Evolutionary conservation across 208 protist genomes (phyloP).

Genomic region (Sergeia podlipaevii): DNA sequence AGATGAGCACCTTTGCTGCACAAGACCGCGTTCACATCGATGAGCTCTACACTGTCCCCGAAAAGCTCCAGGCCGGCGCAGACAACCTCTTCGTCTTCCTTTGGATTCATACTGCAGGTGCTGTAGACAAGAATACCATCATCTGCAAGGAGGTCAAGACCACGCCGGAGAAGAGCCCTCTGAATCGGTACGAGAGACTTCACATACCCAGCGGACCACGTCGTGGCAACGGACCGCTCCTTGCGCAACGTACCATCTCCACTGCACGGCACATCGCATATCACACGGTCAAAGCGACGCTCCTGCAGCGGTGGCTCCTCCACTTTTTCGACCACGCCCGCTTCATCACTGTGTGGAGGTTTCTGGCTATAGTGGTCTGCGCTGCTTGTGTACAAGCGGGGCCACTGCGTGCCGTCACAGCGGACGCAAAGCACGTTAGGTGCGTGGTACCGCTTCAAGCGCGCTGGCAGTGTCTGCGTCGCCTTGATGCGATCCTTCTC

Average conservation of each 20-base stretch:
- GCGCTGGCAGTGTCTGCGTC: slow-evolving; percentile 88
- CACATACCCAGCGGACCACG: slow-evolving; percentile 86
- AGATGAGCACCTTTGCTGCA: slow-evolving; percentile 34
- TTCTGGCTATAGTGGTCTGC: background rate
- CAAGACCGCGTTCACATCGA: slow-evolving; percentile 76
- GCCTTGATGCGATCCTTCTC: slow-evolving; percentile 92
- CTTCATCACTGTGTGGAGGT: background rate
- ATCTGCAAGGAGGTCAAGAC: slow-evolving; percentile 73
- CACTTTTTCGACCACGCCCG: background rate
- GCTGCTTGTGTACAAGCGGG: slow-evolving; percentile 48
- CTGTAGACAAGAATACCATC: slow-evolving; percentile 95
- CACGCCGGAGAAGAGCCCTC: slow-evolving; percentile 80
- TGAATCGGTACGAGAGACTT: slow-evolving; percentile 87
- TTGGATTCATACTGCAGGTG: slow-evolving; percentile 96
- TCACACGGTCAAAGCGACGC: slow-evolving; percentile 84
- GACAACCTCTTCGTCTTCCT: slow-evolving; percentile 97
- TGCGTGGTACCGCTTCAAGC: slow-evolving; percentile 88
- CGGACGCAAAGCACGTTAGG: slow-evolving; percentile 78
- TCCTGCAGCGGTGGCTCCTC: slow-evolving; percentile 25
- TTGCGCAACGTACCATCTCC: slow-evolving; percentile 96
- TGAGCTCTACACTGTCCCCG: slow-evolving; percentile 71
- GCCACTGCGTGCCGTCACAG: slow-evolving; percentile 89
- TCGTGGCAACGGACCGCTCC: slow-evolving; percentile 67
- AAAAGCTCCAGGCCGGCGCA: slow-evolving; percentile 75
- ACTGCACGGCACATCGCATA: slow-evolving; percentile 96